Evolutionary conservation across 768 basidiomycete species (phyloP), one percentile per base, ranked within the genome.

Genomic region (Suillus subalutaceus): DNA sequence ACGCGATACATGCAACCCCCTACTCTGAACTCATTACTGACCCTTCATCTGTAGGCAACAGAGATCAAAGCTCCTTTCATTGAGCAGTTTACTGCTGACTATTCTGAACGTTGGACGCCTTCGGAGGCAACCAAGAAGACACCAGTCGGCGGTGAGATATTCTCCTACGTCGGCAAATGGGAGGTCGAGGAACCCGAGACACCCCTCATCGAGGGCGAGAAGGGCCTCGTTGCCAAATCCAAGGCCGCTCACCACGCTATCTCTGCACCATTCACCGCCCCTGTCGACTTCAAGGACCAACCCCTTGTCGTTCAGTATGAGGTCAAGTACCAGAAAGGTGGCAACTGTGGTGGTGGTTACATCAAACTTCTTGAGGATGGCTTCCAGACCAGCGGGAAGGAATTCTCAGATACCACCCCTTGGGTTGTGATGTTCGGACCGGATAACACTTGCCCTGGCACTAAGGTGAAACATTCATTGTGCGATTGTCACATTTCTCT

Each of bases 171-270:
- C 75, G 97, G 97, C 74, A 88, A 94, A 76, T 99, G 97, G 97
- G 85, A 89, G 71, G 94, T 99, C 73, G 96, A 99, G 80, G 93
- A 96, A 56, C 89, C 96, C 63, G 80, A 89, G 46, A 82, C 83
- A 67, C 86, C 90, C 52, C 86, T 92, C 76, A 83, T 98, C 73
- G 84, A 86, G 30, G 95, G 94, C 70, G 95, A 97, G 82, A 86
- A 87, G 75, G 97, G 93, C 74, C 89, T 98, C 71, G 96, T 99
- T 48, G 94, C 94, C 9, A 96, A 98, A 84, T 90, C 89, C 81
- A 95, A 96, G 84, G 97, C 97, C 64, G 95, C 96, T 23, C 97
- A 99, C 78, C 97, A 99, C 75, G 97, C 97, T 76, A 98, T 99
- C 78, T 98, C 97, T 66, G 94, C 96, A 1, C 91, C 96, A 15